Base-by-base conservation (phyloP, 2,329 filamentous ascomycete species). In the Colletotrichum plurivorum region DNA sequence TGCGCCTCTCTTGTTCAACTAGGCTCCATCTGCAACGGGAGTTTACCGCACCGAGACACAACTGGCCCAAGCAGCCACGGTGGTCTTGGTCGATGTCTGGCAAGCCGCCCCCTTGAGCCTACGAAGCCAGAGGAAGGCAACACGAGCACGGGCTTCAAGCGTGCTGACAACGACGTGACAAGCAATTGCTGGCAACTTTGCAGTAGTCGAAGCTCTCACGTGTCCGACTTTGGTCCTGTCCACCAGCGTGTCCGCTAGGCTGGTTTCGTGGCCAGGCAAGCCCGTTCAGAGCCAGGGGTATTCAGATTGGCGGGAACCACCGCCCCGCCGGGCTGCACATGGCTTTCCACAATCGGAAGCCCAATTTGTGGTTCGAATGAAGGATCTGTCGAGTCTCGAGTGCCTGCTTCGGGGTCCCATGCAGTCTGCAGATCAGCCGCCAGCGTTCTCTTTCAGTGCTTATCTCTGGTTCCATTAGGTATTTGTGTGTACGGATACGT, bases 291-390 rank as follows among this genome's bases (percentile, higher is more conserved):
- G 8, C 20, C 18, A 16, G 54, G 53, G 48, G 8, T 12, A 18
- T 20, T 20, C 16, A 51, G 62, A 58, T 52, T 64, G 36, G 54
- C 45, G 36, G 46, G 48, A 60, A 36, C 57, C 55, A 43, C 36
- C 65, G 59, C 60, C 59, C 65, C 65, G 18, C 59, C 64, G 51
- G 22, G 31, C 43, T 31, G 27, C 55, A 55, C 52, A 39, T 58
- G 53, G 63, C 22, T 41, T 46, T 25, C 53, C 27, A 63, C 36
- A 64, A 58, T 55, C 31, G 49, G 39, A 48, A 43, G 13, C 15
- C 46, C 51, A 41, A 58, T 48, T 39, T 68, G 27, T 52, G 45
- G 60, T 67, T 57, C 46, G 25, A 52, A 51, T 45, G 52, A 63
- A 25, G 53, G 52, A 63, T 56, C 59, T 39, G 45, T 63, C 53